Percentiles rank a stretch among this genome's conserved stretches.
Evolutionary conservation across 768 basidiomycete species (phyloP).

Genomic region (Termitomyces sp.): DNA sequence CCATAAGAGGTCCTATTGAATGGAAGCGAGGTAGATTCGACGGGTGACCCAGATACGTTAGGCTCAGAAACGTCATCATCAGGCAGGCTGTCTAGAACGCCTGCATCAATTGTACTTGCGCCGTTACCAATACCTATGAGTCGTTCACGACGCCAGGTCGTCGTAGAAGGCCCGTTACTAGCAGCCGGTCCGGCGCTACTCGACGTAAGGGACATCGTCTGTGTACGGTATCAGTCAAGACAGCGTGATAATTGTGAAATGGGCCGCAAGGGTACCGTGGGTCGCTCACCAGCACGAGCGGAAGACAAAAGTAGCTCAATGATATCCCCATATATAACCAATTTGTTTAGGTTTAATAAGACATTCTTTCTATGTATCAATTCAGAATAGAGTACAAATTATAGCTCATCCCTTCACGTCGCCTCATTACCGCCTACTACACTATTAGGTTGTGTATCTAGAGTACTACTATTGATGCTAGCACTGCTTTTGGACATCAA

Average conservation of each 20-base stretch:
- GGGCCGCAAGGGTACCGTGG: neutral
- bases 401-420: neutral
- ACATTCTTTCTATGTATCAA: neutral
- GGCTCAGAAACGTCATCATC: neutral
- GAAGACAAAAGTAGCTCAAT: neutral
- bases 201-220: neutral
- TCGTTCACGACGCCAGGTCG: constrained; percentile 55
- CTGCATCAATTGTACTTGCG: constrained; percentile 13
- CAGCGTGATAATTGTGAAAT: neutral
- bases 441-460: neutral
- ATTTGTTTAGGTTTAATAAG: neutral
- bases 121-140: constrained; percentile 49
- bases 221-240: neutral
- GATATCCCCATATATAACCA: neutral
- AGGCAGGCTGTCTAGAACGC: constrained; percentile 3
- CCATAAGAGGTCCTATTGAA: constrained; percentile 47
- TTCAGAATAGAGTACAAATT: neutral
- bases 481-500: constrained; percentile 46
- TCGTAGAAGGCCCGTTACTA: constrained; percentile 41
- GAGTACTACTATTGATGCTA: neutral
- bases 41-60: neutral
- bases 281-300: too few species aligned
- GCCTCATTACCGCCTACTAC: neutral
- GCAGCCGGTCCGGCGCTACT: constrained; percentile 1
- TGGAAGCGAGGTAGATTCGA: constrained; percentile 30